A percentile compares a stretch with the other conserved stretches of the same genome.
These are phyloP conservation scores for Tephrocybe sp. DNA, from an alignment of 768 basidiomycete species.

Conservation along the genomic window DNA sequence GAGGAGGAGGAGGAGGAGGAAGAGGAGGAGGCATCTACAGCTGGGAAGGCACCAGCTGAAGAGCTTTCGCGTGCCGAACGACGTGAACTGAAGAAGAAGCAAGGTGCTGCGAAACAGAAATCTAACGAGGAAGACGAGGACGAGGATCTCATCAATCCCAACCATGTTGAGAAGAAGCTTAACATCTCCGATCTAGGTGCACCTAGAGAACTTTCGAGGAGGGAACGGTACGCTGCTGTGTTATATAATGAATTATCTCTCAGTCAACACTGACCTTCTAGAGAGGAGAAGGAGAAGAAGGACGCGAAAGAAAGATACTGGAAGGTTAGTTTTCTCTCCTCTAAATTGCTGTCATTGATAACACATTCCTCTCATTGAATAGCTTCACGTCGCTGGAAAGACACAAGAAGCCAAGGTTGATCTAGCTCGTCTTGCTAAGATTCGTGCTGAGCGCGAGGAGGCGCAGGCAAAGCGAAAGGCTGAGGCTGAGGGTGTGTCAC, in stretches of 20 bases:
- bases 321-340: conserved; percentile 53
- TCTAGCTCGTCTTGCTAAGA: conserved; percentile 81
- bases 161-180: conserved; percentile 72
- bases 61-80: conserved; percentile 74
- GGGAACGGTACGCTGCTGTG: conserved; percentile 52
- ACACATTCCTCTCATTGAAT: conserved; percentile 5
- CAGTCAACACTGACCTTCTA: conserved; percentile 26
- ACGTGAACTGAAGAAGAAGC: conserved; percentile 83
- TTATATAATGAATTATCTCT: not conserved
- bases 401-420: conserved; percentile 90
- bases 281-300: conserved; percentile 91
- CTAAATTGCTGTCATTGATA: not conserved
- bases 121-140: conserved; percentile 52
- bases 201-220: conserved; percentile 60
- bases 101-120: conserved; percentile 49
- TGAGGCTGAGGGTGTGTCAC: conserved; percentile 72
- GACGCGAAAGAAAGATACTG: conserved; percentile 86
- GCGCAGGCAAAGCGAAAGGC: conserved; percentile 88
- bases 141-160: conserved; percentile 75
- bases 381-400: conserved; percentile 81
- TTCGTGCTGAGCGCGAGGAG: conserved; percentile 84
- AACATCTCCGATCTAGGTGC: conserved; percentile 73
- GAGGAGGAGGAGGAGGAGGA: conserved; percentile 39
- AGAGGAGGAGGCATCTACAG: conserved; percentile 42
- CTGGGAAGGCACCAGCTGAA: conserved; percentile 36